Evolutionary conservation across 352 stramenopile species (phyloP), one percentile per base, ranked within the genome.

Genomic region (Globisporangium cystogenes): DNA sequence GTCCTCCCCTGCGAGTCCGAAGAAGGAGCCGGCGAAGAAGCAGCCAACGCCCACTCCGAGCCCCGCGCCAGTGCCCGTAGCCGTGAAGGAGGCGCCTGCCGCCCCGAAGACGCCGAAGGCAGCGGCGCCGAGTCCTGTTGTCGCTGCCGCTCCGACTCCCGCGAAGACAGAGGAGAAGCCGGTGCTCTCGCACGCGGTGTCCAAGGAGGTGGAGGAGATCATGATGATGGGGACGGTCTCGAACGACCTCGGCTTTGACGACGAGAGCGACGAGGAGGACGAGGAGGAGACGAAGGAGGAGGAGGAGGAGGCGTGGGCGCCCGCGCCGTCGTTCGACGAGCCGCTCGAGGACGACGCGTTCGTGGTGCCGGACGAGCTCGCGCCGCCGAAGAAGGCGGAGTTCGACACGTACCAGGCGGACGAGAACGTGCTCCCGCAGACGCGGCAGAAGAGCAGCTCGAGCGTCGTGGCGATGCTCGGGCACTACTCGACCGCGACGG

Each of bases 401-500:
- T 44, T 15, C 18, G 54, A 49, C 31, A 59, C 57, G 44, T 63
- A 50, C 23, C 14, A 23, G 3, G 51, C 46, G 20, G 51, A 59
- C 18, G 57, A 63, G 51, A 59, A 27, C 37, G 49, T 57, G 18
- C 45, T 59, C 15, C 61, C 64, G 4, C 59, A 70, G 59, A 59
- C 66, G 23, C 45, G 43, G 3, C 56, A 76, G 41, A 76, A 87
- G 55, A 82, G 70, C 51, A 69, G 65, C 35, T 82, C 78, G 55
- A 88, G 72, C 15, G 76, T 86, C 37, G 68, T n/a, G n/a, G n/a
- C 79, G 31, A 87, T 90, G 79, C 70, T 88, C 4, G 76, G 76
- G 15, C 69, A 90, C 60, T 88, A 75, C 55, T 88, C 79, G 27
- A 82, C 70, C 29, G 62, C 85, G 58, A 84, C 79, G 5, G 64